These are phyloP conservation scores for Ascobolus immersus DNA, from an alignment of 495 filamentous ascomycete genomes.

Conservation along the genomic window DNA sequence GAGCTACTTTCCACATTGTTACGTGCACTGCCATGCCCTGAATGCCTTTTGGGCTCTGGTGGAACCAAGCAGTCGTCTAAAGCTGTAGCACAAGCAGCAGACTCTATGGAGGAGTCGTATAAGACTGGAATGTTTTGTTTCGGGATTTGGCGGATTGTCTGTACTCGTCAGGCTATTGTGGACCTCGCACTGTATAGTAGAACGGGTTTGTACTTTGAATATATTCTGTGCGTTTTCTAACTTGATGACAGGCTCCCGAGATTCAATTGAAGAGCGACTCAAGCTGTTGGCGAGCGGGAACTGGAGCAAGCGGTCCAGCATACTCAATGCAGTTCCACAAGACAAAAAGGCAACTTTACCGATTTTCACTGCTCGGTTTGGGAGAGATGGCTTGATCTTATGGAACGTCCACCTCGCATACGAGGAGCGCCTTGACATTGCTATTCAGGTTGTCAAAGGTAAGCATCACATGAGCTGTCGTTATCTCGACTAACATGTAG, in stretches of 20 bases:
- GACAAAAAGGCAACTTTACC: no score
- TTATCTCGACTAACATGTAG: neutral
- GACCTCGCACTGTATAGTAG: constrained; percentile 7
- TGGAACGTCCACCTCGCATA: constrained; percentile 1
- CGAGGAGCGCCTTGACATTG: neutral
- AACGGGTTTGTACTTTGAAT: neutral
- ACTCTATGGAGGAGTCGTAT: no score
- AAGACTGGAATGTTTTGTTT: no score
- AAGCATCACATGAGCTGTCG: neutral
- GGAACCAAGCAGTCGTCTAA: no score
- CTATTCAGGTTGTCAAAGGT: neutral
- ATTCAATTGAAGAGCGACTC: constrained; percentile 10
- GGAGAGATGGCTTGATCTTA: neutral
- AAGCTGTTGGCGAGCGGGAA: constrained; percentile 15
- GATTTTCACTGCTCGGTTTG: no score
- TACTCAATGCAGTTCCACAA: neutral
- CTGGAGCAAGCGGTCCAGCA: constrained; percentile 6
- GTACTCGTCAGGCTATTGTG: constrained; percentile 17
- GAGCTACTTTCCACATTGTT: no score
- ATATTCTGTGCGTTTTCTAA: neutral
- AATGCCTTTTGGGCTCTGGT: no score
- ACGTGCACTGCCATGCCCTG: no score
- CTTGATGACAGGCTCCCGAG: constrained; percentile 8
- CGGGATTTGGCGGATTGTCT: constrained; percentile 20
- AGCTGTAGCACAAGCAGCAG: no score